Evolutionary conservation across 768 basidiomycete genomes (phyloP), one percentile per base, ranked within the genome.

Genomic region (Pisolithus tinctorius): DNA sequence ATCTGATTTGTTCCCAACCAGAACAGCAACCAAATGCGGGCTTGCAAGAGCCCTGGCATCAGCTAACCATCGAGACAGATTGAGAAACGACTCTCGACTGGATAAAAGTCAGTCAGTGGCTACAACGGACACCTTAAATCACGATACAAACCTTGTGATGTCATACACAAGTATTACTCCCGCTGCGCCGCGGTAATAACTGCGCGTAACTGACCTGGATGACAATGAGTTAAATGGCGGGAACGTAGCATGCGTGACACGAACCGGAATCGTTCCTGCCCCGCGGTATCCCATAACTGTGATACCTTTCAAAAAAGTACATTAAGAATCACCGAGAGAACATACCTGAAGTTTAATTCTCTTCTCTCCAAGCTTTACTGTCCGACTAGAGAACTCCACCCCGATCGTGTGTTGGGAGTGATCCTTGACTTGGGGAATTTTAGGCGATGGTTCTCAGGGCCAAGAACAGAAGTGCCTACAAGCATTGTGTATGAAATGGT

Each of bases 331-430:
- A 17, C 29, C 9, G 6, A 11, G 48, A 47, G 45, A 13, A 61
- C 79, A 56, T 43, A 93, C 93, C 82, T 97, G 95, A 37, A 97
- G 78, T 69, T 96, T 97, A 58, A 96, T 92, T 57, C 87, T 81
- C 71, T 93, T 91, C 75, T 96, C 93, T 47, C 90, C 94, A 23
- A 98, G 77, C 61, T 86, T 87, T 53, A 99, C 82, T 0, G 93
- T 93, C 58, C 93, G 77, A 64, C 93, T 95, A 16, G 93, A 93
- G 66, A 99, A 98, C 64, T 98, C 96, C 27, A 99, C 96, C 9
- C 95, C 96, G 52, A 99, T 98, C 13, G 96, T 98, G 68, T 98
- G 96, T 71, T 94, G 89, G 5, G 93, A 93, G 69, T 95, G 88
- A 58, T 91, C 86, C 71, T 93, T 95, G 78, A 94, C 93, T 96